Conservation (phyloP, 2,329 filamentous ascomycete genomes). For the Berkeleyomyces basicola region DNA sequence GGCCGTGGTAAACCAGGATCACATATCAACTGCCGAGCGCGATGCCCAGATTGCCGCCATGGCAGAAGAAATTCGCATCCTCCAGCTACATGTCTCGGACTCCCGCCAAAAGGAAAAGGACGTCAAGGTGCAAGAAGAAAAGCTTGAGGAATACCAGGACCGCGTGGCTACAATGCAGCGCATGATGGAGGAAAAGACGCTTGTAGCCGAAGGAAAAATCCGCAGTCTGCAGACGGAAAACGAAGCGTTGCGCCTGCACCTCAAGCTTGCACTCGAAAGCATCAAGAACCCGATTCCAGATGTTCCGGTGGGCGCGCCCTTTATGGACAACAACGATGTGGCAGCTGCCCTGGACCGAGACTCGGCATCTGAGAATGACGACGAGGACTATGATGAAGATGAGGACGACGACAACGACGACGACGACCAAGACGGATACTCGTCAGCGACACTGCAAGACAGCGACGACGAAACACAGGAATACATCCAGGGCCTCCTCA, state of each 20-base stretch:
- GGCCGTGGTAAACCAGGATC: conserved; percentile 89
- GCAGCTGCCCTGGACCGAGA: conserved; percentile 14
- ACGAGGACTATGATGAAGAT: conserved; percentile 30
- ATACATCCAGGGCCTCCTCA: conserved; percentile 70
- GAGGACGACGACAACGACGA: conserved; percentile 43
- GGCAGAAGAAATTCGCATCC: conserved; percentile 77
- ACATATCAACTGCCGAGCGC: conserved; percentile 77
- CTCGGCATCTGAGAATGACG: conserved; percentile 21
- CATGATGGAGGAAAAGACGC: conserved; percentile 84
- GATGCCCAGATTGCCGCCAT: conserved; percentile 89
- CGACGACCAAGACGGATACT: conserved; percentile 25
- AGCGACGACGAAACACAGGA: conserved; percentile 54
- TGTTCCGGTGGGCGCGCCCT: conserved; percentile 25
- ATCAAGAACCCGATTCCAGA: conserved; percentile 79
- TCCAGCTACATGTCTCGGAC: conserved; percentile 62
- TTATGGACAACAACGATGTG: conserved; percentile 20
- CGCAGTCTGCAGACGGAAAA: conserved; percentile 78
- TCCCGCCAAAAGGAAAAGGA: conserved; percentile 55
- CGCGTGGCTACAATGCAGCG: conserved; percentile 82
- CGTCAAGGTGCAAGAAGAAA: conserved; percentile 60
- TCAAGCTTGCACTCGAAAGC: conserved; percentile 72
- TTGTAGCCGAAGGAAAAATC: conserved; percentile 89
- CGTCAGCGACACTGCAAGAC: conserved; percentile 26
- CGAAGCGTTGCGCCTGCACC: conserved; percentile 70
- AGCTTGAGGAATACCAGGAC: conserved; percentile 84